Base-by-base conservation (phyloP, 768 basidiomycete species). In the Boletales sp. region DNA sequence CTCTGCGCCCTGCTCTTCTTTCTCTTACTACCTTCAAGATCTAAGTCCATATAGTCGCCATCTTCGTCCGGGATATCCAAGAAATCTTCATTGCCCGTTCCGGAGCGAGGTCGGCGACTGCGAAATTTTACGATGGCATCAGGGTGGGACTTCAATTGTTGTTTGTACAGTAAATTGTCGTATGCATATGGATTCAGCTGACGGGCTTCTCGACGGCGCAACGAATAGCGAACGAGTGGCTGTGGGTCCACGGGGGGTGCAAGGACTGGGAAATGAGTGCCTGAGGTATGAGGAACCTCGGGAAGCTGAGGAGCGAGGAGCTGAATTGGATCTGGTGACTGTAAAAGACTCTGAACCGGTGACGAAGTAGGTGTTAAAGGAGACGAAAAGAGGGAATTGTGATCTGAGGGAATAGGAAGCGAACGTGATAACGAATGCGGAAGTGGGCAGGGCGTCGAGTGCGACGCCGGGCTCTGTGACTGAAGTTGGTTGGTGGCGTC, bases 101-200 rank as follows among this genome's bases (percentile, higher is more conserved):
- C 62, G 50, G 47, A 17, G 42, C n/a, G 59, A 29, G 54, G 62
- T n/a, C 32, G 60, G 18, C 72, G 71, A 59, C 72, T 74, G 41
- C 60, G 66, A 21, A 74, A 48, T 48, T 78, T 81, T 40, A 90
- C 74, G 38, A 89, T 80, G 2, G 87, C 87, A 18, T 89, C 88
- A 3, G 86, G 87, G 52, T 75, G 77, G 1, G 61, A 55, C 29
- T 71, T 72, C 54, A 89, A 65, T 44, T 75, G 72, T 13, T 65
- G 63, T 48, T 79, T 75, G 61, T 89, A 89, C 34, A 66, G 36
- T 11, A 69, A 37, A 45, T 77, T 69, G 50, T 89, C 86, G 31
- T 75, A 74, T 11, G 71, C 73, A 56, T 83, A 90, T 1, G 87
- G 87, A 12, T 78, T 74, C 14, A 82, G 52, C 59, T 90, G 87